Base-by-base conservation (phyloP, 768 basidiomycete species). In the Pholiota microspora region DNA sequence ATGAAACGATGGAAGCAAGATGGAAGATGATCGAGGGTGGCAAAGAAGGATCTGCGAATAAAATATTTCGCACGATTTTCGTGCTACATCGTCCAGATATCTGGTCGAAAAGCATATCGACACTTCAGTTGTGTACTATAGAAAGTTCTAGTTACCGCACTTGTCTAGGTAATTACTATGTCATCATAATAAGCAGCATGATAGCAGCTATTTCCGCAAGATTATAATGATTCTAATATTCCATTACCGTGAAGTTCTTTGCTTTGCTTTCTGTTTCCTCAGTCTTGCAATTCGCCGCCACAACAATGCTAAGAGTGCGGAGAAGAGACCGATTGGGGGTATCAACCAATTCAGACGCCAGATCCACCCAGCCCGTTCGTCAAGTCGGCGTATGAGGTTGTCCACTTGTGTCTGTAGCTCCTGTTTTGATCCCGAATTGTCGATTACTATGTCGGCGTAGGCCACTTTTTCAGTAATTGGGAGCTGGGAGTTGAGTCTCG, bases 361-460 rank as follows among this genome's bases (percentile, higher is more conserved):
- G 4, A 67, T 64, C 78, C 81, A 80, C 7, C 86, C 83, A 0
- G 71, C 77, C 15, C 77, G 71, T 34, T 71, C 73, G 48, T 78
- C 72, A 7, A 83, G 56, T 48, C 64, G 67, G 40, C 64, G 63
- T 7, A 85, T 57, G 67, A 89, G 68, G 56, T 55, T 52, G 70
- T 71, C 79, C 63, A 89, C 72, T 67, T 81, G 66, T 60, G 59
- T 62, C 31, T 86, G 76, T 8, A 98, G 75, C 54, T 94, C 92
- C 31, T 77, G 68, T 7, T 74, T 72, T 0, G 86, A 76, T 1
- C 93, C 92, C 5, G 91, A 92, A 67, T 98, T 98, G 71, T 98
- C 94, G 28, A 98, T 67, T 46, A 97, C 84, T 49, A 83, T 66
- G 65, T 95, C 92, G 3, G 94, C 95, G 58, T 91, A 94, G n/a